A percentile compares a stretch with the other conserved stretches of the same genome.
These are phyloP conservation scores for Spiromastix sp. DNA, from an alignment of 2,329 filamentous ascomycete species.

Conservation along the genomic window DNA sequence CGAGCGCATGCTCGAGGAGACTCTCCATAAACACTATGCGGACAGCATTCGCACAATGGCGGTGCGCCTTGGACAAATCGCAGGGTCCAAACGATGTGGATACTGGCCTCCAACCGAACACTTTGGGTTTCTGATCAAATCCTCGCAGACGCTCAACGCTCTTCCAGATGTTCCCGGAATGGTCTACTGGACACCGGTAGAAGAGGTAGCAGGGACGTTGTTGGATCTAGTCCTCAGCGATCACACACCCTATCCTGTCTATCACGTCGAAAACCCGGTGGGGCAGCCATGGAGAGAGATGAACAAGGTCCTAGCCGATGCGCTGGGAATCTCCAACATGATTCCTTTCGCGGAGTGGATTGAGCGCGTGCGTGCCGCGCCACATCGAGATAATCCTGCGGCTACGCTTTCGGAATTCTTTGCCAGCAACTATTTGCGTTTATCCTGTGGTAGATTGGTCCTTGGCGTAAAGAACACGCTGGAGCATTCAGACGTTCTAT, in stretches of 20 bases:
- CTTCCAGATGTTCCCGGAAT: constrained; percentile 33
- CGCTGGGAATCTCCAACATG: constrained; percentile 24
- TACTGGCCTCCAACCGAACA: constrained; percentile 48
- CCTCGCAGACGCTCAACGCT: constrained; percentile 34
- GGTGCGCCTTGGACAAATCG: constrained; percentile 43
- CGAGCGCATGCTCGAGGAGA: constrained; percentile 41
- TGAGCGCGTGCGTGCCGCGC: constrained; percentile 20
- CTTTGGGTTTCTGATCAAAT: constrained; percentile 41
- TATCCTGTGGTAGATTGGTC: constrained; percentile 37
- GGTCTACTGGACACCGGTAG: constrained; percentile 39
- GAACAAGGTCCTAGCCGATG: constrained; percentile 22
- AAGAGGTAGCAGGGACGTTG: constrained; percentile 27
- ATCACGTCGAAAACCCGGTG: constrained; percentile 38
- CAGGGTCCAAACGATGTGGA: constrained; percentile 39
- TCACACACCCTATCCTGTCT: constrained; percentile 22
- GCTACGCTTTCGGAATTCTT: constrained; percentile 21
- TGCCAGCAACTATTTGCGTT: constrained; percentile 26
- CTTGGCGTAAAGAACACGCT: constrained; percentile 25
- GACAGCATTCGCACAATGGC: constrained; percentile 33
- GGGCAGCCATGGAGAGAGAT: constrained; percentile 33
- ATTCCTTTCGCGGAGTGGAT: constrained; percentile 35
- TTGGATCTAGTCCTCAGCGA: constrained; percentile 23
- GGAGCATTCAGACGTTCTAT: constrained; percentile 30
- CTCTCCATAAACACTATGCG: constrained; percentile 35
- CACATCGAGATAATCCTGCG: constrained; percentile 21